A percentile compares a stretch with the other conserved stretches of the same genome.
These are phyloP conservation scores for Ascodesmis nigricans DNA, from an alignment of 495 filamentous ascomycete species.

Conservation along the genomic window DNA sequence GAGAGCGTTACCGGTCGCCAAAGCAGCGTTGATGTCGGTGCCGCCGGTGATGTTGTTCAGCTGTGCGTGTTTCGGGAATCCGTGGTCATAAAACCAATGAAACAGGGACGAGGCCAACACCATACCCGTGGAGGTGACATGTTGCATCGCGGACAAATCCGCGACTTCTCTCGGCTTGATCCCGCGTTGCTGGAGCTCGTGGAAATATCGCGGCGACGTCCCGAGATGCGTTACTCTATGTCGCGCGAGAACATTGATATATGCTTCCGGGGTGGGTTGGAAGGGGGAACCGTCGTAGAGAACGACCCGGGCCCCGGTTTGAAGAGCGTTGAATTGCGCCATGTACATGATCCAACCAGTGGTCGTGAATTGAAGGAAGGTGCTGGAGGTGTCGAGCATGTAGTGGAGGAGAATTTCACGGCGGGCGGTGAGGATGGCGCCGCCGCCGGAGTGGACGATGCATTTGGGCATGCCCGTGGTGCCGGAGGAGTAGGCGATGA, in stretches of 20 bases:
- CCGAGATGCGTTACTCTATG: conserved; percentile 41
- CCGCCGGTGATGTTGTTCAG: conserved; percentile 56
- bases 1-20: conserved; percentile 46
- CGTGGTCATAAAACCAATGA: conserved; percentile 66
- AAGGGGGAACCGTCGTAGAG: conserved; percentile 65
- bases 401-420: conserved; percentile 3
- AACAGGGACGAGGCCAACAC: conserved; percentile 49
- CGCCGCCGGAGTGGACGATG: conserved; percentile 46
- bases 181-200: conserved; percentile 39
- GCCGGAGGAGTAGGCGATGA: conserved; percentile 49
- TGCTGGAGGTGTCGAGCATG: background rate
- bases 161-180: conserved; percentile 36
- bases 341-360: conserved; percentile 82
- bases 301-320: conserved; percentile 34
- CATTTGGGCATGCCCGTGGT: conserved; percentile 57
- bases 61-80: conserved; percentile 40
- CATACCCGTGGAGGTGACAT: conserved; percentile 55
- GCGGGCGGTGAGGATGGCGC: background rate
- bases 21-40: conserved; percentile 48
- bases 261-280: conserved; percentile 36
- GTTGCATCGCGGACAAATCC: conserved; percentile 35
- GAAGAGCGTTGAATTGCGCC: conserved; percentile 29
- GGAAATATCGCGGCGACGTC: conserved; percentile 50
- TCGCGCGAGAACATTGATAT: conserved; percentile 35
- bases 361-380: conserved; percentile 33